A percentile compares a stretch with the other conserved stretches of the same genome.
phyloP scores from a whole-genome alignment of 2,329 filamentous ascomycete genomes.

The Nigrospora oryzae region DNA sequence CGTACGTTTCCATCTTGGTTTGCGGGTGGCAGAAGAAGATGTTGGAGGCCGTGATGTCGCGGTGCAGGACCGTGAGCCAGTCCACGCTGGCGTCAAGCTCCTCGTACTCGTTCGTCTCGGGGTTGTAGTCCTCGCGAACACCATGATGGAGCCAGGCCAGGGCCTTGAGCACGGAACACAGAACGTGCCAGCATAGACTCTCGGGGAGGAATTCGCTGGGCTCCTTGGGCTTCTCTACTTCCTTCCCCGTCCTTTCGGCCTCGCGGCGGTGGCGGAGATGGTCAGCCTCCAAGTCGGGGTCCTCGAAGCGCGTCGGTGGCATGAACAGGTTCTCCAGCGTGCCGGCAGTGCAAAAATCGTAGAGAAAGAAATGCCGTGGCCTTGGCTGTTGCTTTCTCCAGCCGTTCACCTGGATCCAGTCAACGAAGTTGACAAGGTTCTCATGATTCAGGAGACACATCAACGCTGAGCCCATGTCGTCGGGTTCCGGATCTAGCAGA shows the following conservation, averaged over 20 bases:
- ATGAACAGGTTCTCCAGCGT: constrained; percentile 33
- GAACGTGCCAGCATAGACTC: constrained; percentile 47
- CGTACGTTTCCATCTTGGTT: constrained; percentile 37
- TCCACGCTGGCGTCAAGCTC: constrained; percentile 21
- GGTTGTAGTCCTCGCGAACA: constrained; percentile 15
- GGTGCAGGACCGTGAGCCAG: constrained; percentile 45
- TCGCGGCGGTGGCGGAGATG: constrained; percentile 3
- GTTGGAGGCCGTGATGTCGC: constrained; percentile 35
- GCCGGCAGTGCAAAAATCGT: constrained; percentile 45
- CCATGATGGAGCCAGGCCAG: constrained; percentile 46
- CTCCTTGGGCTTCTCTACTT: constrained; percentile 10
- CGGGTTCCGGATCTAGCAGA: constrained; percentile 9
- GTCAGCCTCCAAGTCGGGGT: background rate
- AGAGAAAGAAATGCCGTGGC: constrained; percentile 28
- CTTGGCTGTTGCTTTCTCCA: background rate
- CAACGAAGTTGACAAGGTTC: constrained; percentile 36
- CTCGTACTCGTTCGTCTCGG: constrained; percentile 2
- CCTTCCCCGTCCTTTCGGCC: constrained; percentile 8
- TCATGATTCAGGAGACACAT: constrained; percentile 36
- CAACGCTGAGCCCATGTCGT: constrained; percentile 18
- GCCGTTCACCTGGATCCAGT: constrained; percentile 20
- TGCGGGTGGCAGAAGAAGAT: constrained; percentile 41
- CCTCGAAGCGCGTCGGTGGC: background rate
- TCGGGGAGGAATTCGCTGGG: constrained; percentile 35
- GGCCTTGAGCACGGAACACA: constrained; percentile 36